A percentile compares a stretch with the other conserved stretches of the same genome.
Conservation (phyloP, 2,329 filamentous ascomycete genomes). For the Fusarium torulosum region DNA sequence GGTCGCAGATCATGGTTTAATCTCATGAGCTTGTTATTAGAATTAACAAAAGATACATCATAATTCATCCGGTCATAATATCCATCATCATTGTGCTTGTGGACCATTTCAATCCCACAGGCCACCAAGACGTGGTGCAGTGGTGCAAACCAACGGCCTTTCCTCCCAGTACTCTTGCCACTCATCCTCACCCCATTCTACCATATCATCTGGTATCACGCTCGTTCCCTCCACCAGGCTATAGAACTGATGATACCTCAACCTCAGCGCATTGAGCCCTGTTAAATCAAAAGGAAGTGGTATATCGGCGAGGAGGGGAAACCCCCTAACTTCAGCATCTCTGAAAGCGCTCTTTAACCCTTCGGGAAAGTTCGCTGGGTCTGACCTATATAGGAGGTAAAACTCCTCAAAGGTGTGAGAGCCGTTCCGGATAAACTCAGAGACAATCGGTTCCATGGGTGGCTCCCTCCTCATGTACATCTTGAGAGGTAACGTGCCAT, state of each 20-base stretch:
- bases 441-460: background rate
- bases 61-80: too few relatives aligned
- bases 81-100: too few relatives aligned
- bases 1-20: too few relatives aligned
- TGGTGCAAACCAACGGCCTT: background rate
- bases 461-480: background rate
- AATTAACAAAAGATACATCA: too few relatives aligned
- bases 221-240: background rate
- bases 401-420: background rate
- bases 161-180: conserved; percentile 6
- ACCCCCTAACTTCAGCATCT: background rate
- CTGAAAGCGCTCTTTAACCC: background rate
- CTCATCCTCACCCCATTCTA: fast-evolving
- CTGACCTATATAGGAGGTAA: background rate
- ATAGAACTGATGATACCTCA: background rate
- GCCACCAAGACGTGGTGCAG: background rate
- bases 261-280: too few relatives aligned
- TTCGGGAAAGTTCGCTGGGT: too few relatives aligned
- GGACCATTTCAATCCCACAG: too few relatives aligned
- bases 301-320: fast-evolving
- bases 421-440: conserved; percentile 8
- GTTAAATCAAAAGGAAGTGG: fast-evolving
- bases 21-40: too few relatives aligned
- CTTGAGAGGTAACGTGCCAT: background rate
- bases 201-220: background rate